phyloP scores from a whole-genome alignment of 148 eudicot genomes.

The Gaultheria prostrata region DNA sequence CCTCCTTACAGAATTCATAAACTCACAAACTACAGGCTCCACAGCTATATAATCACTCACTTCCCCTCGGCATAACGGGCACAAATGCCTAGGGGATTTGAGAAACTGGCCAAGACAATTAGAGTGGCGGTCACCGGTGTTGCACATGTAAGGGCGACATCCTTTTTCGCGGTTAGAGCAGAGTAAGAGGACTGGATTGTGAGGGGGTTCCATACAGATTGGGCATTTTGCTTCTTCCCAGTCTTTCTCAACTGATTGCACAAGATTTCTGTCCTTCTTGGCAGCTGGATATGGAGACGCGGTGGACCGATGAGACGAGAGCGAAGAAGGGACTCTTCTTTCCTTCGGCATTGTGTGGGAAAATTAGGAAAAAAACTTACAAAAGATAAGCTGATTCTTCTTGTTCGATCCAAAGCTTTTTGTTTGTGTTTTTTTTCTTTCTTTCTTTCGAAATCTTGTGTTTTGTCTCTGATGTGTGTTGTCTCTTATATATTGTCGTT shows the following conservation, averaged over 20 bases:
- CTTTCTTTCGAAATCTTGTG: too few species aligned
- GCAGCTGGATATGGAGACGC: neutral
- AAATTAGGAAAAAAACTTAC: too few species aligned
- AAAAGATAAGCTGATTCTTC: too few species aligned
- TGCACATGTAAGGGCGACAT: constrained; percentile 29
- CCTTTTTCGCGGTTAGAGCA: constrained; percentile 28
- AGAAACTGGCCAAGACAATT: constrained; percentile 22
- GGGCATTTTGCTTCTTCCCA: constrained; percentile 12
- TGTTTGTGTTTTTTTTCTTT: too few species aligned
- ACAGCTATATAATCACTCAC: constrained; percentile 22
- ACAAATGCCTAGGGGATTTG: constrained; percentile 8
- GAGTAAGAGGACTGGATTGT: constrained; percentile 23
- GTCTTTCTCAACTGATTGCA: neutral
- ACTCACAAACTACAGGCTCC: constrained; percentile 13
- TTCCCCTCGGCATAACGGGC: constrained; percentile 46
- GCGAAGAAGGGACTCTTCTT: too few species aligned
- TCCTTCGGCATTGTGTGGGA: too few species aligned
- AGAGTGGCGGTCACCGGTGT: constrained; percentile 26
- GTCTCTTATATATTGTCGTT: too few species aligned
- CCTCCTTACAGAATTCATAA: constrained; percentile 32
- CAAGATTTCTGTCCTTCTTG: neutral
- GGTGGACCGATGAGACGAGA: neutral
- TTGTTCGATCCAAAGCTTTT: too few species aligned
- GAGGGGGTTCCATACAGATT: constrained; percentile 29
- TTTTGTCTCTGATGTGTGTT: too few species aligned